Evolutionary conservation across 129 eudicot species (phyloP).

Genomic region (Helianthus tuberosus): DNA sequence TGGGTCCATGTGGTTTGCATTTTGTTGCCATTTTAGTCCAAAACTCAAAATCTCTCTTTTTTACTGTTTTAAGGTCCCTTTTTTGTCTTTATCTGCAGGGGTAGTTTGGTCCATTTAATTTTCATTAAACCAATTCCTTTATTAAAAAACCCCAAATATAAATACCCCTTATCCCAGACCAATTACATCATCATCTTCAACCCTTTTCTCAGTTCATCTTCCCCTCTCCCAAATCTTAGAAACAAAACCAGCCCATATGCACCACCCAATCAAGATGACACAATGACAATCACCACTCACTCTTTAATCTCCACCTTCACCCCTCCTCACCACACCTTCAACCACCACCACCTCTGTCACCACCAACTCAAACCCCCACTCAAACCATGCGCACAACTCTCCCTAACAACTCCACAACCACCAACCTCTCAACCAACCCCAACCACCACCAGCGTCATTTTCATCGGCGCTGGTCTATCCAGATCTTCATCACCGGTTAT

Average conservation of each 20-base stretch:
- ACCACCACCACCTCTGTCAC: constrained; percentile 30
- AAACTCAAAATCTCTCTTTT: no score
- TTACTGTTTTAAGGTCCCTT: no score
- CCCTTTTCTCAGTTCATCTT: no score
- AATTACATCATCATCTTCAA: no score
- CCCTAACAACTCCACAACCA: constrained; percentile 47
- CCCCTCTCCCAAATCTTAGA: neutral
- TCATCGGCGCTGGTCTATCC: constrained; percentile 94
- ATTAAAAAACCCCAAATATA: no score
- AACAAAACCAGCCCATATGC: constrained; percentile 21
- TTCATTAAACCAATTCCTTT: no score
- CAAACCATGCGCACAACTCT: constrained; percentile 38
- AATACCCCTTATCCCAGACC: no score
- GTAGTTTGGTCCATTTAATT: no score
- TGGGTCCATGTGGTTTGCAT: no score
- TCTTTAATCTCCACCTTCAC: constrained; percentile 38
- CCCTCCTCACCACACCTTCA: constrained; percentile 31
- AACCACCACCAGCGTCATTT: constrained; percentile 50
- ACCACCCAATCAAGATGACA: constrained; percentile 36
- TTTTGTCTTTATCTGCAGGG: no score
- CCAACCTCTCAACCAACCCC: constrained; percentile 23
- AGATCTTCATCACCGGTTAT: constrained; percentile 92
- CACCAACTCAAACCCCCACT: constrained; percentile 30
- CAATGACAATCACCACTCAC: constrained; percentile 40
- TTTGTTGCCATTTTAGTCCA: no score